A percentile compares a stretch with the other conserved stretches of the same genome.
Evolutionary conservation across 1,284 basidiomycete genomes (phyloP).

Genomic region (Leucoagaricus sp.): DNA sequence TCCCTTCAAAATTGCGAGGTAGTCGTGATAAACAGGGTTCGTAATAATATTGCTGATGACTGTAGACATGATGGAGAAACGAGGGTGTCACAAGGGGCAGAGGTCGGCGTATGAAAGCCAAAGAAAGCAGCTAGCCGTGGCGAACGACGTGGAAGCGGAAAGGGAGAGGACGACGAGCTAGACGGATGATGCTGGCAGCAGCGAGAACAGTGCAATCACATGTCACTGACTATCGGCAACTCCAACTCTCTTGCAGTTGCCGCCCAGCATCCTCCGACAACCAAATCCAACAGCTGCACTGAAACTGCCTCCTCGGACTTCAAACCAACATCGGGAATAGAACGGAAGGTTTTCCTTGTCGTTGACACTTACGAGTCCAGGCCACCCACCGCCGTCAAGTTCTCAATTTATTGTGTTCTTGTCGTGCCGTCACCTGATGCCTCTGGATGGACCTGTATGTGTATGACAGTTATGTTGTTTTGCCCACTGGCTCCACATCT

Average conservation of each 20-base stretch:
- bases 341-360: not conserved
- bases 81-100: not conserved
- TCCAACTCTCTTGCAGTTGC: not conserved
- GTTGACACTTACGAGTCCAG: not conserved
- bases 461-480: no score
- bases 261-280: not conserved
- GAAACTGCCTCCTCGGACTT: slow-evolving; percentile 3
- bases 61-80: slow-evolving; percentile 7
- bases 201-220: slow-evolving; percentile 6
- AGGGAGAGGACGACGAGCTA: not conserved
- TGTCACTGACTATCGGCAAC: not conserved
- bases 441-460: slow-evolving; percentile 1
- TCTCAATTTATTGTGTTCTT: not conserved
- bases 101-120: not conserved
- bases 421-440: slow-evolving; percentile 3
- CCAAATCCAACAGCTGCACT: not conserved
- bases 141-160: not conserved
- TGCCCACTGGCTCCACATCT: not conserved
- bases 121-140: slow-evolving; percentile 1
- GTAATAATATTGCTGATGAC: slow-evolving; percentile 48
- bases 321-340: slow-evolving; percentile 2
- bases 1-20: slow-evolving; percentile 91
- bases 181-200: not conserved
- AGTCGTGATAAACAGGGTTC: slow-evolving; percentile 85
- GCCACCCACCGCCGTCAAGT: not conserved